Evolutionary conservation across 306 rosid genomes (phyloP), one percentile per base, ranked within the genome.

Genomic region (Vachellia collinsii): DNA sequence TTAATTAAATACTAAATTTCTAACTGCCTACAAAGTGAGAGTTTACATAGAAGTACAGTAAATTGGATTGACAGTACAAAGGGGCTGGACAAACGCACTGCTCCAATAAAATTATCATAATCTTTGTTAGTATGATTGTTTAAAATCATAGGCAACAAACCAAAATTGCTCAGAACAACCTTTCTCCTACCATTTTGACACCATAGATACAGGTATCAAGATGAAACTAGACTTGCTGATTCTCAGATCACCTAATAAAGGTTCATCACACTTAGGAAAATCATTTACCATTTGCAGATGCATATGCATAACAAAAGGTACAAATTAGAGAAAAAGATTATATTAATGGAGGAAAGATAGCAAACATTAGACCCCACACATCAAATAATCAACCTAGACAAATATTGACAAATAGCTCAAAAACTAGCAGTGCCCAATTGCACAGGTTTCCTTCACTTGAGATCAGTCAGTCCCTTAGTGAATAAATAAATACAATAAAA

Each of bases 401-500:
- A 42, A 69, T 11, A 42, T 14, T 42, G 47, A 69, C 9, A 54
- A 19, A 54, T 6, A 19, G 25, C 61, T 54, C 36, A 69, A 42
- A 66, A 69, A 69, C 47, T 69, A 42, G 36, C 23, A 69, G 4
- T 10, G 54, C 37, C 54, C 38, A 46, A 8, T 65, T 65, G 46
- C 46, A 64, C 23, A 37, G 70, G 46, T 17, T 64, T 64, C 70
- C 43, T 65, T 37, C 14, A 65, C 23, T 65, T 37, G 39, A 61
- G 19, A 8, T 61, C 67, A 71, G 59, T 83, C 71, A 72, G 47
- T 74, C 71, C 36, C 41, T 63, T 51, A 38, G 17, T 29, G 56
- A 72, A 78, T 12, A 14, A 72, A 78, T 12, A 14, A 69, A 23
- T 69, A 38, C 74, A 69, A 68, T 29, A 53, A 78, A 73, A 83